phyloP scores from a whole-genome alignment of 371 early-diverging fungal genomes.

The Mortierella sp. region DNA sequence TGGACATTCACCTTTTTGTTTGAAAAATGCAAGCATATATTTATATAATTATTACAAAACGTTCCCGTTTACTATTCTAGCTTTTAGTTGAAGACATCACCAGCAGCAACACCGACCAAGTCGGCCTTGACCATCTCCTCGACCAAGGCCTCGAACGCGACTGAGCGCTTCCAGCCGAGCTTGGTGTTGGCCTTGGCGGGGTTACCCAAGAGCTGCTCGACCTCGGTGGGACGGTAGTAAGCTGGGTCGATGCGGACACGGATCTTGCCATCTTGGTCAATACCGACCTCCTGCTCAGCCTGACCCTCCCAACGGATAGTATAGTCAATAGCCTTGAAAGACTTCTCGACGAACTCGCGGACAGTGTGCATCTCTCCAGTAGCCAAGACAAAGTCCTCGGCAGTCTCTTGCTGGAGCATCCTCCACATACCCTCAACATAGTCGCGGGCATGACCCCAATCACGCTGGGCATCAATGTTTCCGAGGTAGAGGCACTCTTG shows the following conservation, averaged over 20 bases:
- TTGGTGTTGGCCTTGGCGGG: slow-evolving; percentile 80
- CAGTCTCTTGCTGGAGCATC: slow-evolving; percentile 86
- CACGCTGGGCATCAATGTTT: slow-evolving; percentile 89
- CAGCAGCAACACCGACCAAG: slow-evolving; percentile 64
- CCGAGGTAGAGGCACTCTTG: slow-evolving; percentile 85
- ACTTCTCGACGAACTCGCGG: slow-evolving; percentile 85
- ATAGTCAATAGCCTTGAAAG: slow-evolving; percentile 79
- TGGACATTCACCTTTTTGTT: neutral
- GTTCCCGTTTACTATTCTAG: neutral
- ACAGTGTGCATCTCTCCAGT: slow-evolving; percentile 91
- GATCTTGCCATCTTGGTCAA: slow-evolving; percentile 76
- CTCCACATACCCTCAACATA: slow-evolving; percentile 93
- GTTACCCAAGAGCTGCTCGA: slow-evolving; percentile 85
- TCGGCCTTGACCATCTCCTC: slow-evolving; percentile 83
- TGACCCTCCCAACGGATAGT: slow-evolving; percentile 86
- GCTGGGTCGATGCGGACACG: slow-evolving; percentile 82
- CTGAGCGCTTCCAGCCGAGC: slow-evolving; percentile 82
- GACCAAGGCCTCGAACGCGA: slow-evolving; percentile 77
- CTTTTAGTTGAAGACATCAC: slow-evolving; percentile 48
- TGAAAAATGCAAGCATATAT: neutral
- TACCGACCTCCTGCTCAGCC: slow-evolving; percentile 80
- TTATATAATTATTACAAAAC: slow-evolving; percentile 1
- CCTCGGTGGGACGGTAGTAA: slow-evolving; percentile 92
- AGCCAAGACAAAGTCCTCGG: slow-evolving; percentile 88
- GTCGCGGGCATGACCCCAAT: slow-evolving; percentile 93